phyloP scores from a whole-genome alignment of 1,139 yeast genomes.

The Sugiyamaella neomexicana region DNA sequence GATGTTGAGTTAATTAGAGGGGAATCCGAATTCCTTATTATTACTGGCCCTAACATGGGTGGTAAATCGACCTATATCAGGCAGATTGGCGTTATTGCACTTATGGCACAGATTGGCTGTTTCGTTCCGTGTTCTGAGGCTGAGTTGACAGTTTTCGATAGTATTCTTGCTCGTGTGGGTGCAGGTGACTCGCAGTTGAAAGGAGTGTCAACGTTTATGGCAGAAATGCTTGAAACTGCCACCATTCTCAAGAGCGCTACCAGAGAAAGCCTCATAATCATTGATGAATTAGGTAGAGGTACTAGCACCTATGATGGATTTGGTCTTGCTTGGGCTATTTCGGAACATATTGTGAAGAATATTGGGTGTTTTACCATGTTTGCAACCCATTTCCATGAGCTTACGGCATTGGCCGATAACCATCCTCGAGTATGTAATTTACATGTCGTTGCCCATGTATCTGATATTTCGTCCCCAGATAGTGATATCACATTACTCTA shows the following conservation, averaged over 20 bases:
- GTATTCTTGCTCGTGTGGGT: constrained; percentile 94
- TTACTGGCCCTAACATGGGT: constrained; percentile 99
- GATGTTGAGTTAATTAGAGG: constrained; percentile 61
- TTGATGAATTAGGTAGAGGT: constrained; percentile 95
- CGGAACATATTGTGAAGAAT: constrained; percentile 73
- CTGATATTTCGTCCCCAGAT: constrained; percentile 31
- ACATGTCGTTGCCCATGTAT: constrained; percentile 90
- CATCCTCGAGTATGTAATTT: constrained; percentile 68
- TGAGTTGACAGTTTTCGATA: constrained; percentile 80
- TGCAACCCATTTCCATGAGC: constrained; percentile 97
- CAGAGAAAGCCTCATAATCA: constrained; percentile 76
- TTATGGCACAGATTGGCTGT: constrained; percentile 91
- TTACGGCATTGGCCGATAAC: constrained; percentile 71
- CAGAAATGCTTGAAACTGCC: constrained; percentile 96
- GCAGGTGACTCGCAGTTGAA: constrained; percentile 97
- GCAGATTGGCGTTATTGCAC: constrained; percentile 84
- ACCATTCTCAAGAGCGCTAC: constrained; percentile 87
- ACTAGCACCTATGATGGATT: constrained; percentile 97
- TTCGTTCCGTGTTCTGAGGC: constrained; percentile 79
- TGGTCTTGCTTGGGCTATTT: constrained; percentile 96
- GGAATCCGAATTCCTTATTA: constrained; percentile 67
- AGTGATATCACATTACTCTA: constrained; percentile 70
- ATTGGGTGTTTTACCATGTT: constrained; percentile 79
- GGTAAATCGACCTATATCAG: constrained; percentile 95
- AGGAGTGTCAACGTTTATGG: constrained; percentile 97